Evolutionary conservation across 805 yeast genomes (phyloP).

Genomic region (Candida endomychidarum): DNA sequence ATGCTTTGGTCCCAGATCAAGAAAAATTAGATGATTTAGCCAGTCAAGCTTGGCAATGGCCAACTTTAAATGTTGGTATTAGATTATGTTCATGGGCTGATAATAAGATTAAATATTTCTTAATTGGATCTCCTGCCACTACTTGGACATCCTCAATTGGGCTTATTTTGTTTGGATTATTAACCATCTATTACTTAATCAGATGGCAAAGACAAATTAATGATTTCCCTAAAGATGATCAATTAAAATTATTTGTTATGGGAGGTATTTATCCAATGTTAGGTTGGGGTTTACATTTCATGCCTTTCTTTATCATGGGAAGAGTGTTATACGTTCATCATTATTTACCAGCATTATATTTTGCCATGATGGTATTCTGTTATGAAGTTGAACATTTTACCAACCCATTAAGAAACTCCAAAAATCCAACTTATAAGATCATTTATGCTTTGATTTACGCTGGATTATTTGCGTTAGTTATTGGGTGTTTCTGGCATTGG

Average conservation of each 20-base stretch:
- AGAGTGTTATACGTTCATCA: constrained; percentile 97
- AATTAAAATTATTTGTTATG: constrained; percentile 55
- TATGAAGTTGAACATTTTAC: constrained; percentile 55
- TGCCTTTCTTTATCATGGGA: constrained; percentile 91
- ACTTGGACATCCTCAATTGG: constrained; percentile 70
- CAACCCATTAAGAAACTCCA: constrained; percentile 20
- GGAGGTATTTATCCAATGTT: constrained; percentile 83
- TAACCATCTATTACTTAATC: constrained; percentile 40
- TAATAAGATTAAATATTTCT: constrained; percentile 55
- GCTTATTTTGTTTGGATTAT: constrained; percentile 51
- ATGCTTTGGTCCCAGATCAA: constrained; percentile 72
- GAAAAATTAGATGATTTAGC: constrained; percentile 73
- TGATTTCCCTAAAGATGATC: constrained; percentile 49
- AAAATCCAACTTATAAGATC: constrained; percentile 17
- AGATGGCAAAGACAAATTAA: constrained; percentile 73
- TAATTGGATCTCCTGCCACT: constrained; percentile 68
- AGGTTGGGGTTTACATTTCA: constrained; percentile 86
- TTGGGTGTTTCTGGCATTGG: constrained; percentile 43
- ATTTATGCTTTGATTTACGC: constrained; percentile 25
- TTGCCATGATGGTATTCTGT: constrained; percentile 79
- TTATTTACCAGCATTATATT: constrained; percentile 91
- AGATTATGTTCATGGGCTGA: constrained; percentile 76
- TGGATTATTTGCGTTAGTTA: constrained; percentile 31
- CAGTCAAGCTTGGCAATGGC: constrained; percentile 85
- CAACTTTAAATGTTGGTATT: constrained; percentile 62